Evolutionary conservation across 164 flowering plant genomes (phyloP).

Genomic region (Platanus orientalis): DNA sequence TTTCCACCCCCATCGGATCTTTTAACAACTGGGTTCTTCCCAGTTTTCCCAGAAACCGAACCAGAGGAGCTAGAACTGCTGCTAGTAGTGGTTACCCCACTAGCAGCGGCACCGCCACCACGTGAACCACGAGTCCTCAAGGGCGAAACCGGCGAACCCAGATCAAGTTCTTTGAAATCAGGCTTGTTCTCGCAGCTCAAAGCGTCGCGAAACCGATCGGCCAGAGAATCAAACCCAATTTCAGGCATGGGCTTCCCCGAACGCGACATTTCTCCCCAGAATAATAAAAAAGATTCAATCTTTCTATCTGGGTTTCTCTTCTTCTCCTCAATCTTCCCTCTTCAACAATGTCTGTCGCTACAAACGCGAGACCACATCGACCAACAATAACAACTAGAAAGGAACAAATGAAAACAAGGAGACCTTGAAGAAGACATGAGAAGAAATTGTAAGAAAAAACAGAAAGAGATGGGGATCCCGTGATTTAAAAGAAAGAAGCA

Average conservation of each 20-base stretch:
- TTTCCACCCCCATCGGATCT: conserved; percentile 18
- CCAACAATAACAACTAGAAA: conserved; percentile 1
- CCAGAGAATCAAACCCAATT: conserved; percentile 24
- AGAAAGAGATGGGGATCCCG: conserved; percentile 63
- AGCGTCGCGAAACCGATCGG: conserved; percentile 47
- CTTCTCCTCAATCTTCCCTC: background rate
- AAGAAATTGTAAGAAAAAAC: background rate
- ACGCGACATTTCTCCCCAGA: conserved; percentile 38
- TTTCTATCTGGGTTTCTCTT: conserved; percentile 4
- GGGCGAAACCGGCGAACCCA: conserved; percentile 88
- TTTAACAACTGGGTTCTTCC: conserved; percentile 14
- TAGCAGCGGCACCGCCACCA: conserved; percentile 15
- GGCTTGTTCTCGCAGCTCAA: conserved; percentile 51
- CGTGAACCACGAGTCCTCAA: conserved; percentile 24
- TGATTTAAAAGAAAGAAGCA: conserved; percentile 65
- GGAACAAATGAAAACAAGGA: conserved; percentile 3
- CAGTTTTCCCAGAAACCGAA: conserved; percentile 36
- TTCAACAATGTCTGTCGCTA: conserved; percentile 18
- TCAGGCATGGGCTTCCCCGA: conserved; percentile 30
- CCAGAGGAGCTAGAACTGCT: conserved; percentile 71
- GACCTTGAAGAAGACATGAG: conserved; percentile 23
- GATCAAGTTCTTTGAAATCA: conserved; percentile 72
- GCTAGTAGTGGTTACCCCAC: conserved; percentile 38
- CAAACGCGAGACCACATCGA: background rate
- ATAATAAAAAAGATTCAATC: background rate